phyloP scores from a whole-genome alignment of 176 grass and related monocot genomes.

The Phyllostachys edulis region DNA sequence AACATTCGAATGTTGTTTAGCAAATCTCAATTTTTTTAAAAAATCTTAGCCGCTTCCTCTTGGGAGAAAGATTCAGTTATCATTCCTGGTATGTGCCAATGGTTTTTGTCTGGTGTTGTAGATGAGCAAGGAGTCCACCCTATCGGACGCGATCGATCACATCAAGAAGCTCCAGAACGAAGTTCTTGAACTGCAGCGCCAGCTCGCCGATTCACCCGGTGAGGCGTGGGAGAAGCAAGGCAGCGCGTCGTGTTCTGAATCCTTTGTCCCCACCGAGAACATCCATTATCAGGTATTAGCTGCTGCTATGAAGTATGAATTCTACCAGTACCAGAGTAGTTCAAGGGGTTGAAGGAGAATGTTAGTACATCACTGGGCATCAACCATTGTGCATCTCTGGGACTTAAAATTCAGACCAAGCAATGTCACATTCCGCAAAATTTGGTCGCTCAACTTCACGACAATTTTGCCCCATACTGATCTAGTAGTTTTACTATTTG shows the following conservation, averaged over 20 bases:
- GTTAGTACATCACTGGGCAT: not conserved
- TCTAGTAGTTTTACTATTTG: not conserved
- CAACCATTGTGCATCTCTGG: not conserved
- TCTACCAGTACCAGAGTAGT: not conserved
- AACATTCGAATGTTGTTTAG: too few relatives aligned
- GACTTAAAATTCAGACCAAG: not conserved
- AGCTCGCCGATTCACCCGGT: constrained; percentile 50
- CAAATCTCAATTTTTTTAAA: too few relatives aligned
- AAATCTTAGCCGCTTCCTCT: not conserved
- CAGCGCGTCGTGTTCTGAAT: constrained; percentile 45
- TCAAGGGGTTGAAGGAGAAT: not conserved
- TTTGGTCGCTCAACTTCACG: not conserved
- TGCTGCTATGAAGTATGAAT: not conserved
- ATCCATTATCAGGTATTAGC: constrained; percentile 57
- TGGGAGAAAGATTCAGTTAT: not conserved
- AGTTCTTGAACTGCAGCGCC: constrained; percentile 61
- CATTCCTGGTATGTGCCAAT: not conserved
- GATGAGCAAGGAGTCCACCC: constrained; percentile 94
- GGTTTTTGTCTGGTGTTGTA: constrained; percentile 18
- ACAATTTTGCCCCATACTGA: not conserved
- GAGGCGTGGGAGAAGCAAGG: constrained; percentile 63
- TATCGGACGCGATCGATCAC: constrained; percentile 76
- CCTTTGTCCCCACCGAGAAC: constrained; percentile 22
- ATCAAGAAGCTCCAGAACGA: constrained; percentile 83
- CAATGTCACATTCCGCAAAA: not conserved